Percentiles rank a stretch among this genome's conserved stretches.
These are phyloP conservation scores for Aspergillus brunneoviolaceus DNA, from an alignment of 2,329 filamentous ascomycete genomes.

Conservation along the genomic window DNA sequence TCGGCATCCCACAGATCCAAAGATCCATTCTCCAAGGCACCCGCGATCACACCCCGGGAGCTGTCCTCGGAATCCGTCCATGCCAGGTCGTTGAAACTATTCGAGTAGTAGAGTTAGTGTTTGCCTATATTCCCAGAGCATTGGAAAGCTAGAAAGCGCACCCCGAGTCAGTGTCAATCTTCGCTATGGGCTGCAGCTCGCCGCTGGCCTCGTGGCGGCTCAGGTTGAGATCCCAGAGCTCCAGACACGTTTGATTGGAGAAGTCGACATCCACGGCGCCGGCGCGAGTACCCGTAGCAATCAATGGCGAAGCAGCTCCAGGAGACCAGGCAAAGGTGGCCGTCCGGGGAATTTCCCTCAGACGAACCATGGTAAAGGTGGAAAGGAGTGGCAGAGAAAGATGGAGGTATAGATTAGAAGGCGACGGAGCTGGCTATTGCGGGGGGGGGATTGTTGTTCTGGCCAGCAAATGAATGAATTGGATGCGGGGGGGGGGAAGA, in stretches of 20 bases:
- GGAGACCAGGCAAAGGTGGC: conserved; percentile 97
- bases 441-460: background rate
- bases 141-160: conserved; percentile 35
- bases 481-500: conserved; percentile 8
- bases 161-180: conserved; percentile 86
- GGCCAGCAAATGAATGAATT: conserved; percentile 19
- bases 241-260: conserved; percentile 92
- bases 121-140: background rate
- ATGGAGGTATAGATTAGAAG: conserved; percentile 24
- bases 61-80: conserved; percentile 83
- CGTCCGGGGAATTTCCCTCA: conserved; percentile 94
- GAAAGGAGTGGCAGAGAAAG: conserved; percentile 19
- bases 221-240: conserved; percentile 91
- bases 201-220: conserved; percentile 72
- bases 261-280: conserved; percentile 97
- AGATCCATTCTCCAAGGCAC: conserved; percentile 89
- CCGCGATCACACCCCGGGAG: conserved; percentile 85
- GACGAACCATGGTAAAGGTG: conserved; percentile 73
- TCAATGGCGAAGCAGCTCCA: conserved; percentile 70
- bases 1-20: conserved; percentile 92
- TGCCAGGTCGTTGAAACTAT: conserved; percentile 92
- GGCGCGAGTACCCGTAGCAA: conserved; percentile 91
- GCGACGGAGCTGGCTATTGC: conserved; percentile 17
- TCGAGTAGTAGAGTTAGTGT: conserved; percentile 23
- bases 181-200: conserved; percentile 82